phyloP scores from a whole-genome alignment of 1,284 basidiomycete genomes.

The Mycena citricolor region DNA sequence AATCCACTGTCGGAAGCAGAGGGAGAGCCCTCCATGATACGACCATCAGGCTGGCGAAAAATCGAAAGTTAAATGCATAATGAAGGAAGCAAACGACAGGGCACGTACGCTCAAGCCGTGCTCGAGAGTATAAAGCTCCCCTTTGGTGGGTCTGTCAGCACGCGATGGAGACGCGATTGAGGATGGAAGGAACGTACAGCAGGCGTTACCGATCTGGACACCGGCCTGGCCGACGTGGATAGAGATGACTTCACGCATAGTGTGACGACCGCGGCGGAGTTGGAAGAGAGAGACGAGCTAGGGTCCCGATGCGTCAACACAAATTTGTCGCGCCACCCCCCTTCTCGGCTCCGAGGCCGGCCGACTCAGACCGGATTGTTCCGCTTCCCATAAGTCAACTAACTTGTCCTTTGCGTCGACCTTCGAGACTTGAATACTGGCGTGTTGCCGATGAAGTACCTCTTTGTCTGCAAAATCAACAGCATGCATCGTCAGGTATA shows the following conservation, averaged over 20 bases:
- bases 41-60: constrained; percentile 80
- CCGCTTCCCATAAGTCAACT: no score
- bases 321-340: constrained; percentile 2
- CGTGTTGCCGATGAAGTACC: no score
- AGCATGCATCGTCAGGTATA: no score
- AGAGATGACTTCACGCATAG: constrained; percentile 91
- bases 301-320: constrained; percentile 5
- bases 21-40: constrained; percentile 74
- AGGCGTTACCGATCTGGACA: constrained; percentile 96
- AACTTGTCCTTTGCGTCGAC: no score
- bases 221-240: constrained; percentile 94
- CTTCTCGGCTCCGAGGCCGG: constrained; percentile 3
- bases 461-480: no score
- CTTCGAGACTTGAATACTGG: no score
- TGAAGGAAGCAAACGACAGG: constrained; percentile 12
- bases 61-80: constrained; percentile 12
- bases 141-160: constrained; percentile 36
- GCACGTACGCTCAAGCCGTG: constrained; percentile 89
- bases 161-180: constrained; percentile 24
- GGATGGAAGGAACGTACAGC: constrained; percentile 62
- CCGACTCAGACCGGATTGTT: no score
- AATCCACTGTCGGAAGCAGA: constrained; percentile 86
- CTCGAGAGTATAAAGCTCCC: constrained; percentile 90
- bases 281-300: constrained; percentile 3
- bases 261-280: neutral